Base-by-base conservation (phyloP, 805 yeast genomes). In the Helenozyma rhizophorensis region DNA sequence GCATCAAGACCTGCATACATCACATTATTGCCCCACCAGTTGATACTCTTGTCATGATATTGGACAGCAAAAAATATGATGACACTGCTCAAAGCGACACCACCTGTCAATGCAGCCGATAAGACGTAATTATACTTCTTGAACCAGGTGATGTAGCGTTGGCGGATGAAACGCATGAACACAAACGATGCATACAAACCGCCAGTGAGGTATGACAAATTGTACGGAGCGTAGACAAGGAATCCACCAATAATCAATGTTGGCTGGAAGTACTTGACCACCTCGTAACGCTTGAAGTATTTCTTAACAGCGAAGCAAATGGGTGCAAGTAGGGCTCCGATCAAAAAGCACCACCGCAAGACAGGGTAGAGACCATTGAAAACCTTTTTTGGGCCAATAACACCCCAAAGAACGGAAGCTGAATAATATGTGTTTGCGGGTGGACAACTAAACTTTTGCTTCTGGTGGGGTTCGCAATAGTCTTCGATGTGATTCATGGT, bases 361-460 rank as follows among this genome's bases (percentile, higher is more conserved):
- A 56, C 33, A 14, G 65, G 66, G 39, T 61, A 59, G 17, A 59
- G 38, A n/a, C 59, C 58, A 12, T 39, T 40, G 33, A 60, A 60
- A 4, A 58, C 60, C 35, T 49, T 56, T 47, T 54, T 53, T 4
- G 67, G 67, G 0, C 86, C 86, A 43, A 80, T 68, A 50, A 56
- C 69, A 33, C 84, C 86, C 85, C 85, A 80, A 30, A 76, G 54
- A 14, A 80, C 65, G 1, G 82, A 70, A 2, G 84, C 74, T 23
- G 70, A 63, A 56, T 61, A 77, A 50, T 72, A 75, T 1, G 49
- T 45, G 11, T 36, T 47, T 6, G 59, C 43, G 17, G 34, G 32
- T 21, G 62, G 60, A 38, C 58, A 53, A 11, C 50, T 64, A 50
- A 76, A 76, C 30, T 61, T 62, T 32, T 68, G 62, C 4, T 46